Evolutionary conservation across 2,329 filamentous ascomycete species (phyloP).

Genomic region (Phyllosticta capitalensis): DNA sequence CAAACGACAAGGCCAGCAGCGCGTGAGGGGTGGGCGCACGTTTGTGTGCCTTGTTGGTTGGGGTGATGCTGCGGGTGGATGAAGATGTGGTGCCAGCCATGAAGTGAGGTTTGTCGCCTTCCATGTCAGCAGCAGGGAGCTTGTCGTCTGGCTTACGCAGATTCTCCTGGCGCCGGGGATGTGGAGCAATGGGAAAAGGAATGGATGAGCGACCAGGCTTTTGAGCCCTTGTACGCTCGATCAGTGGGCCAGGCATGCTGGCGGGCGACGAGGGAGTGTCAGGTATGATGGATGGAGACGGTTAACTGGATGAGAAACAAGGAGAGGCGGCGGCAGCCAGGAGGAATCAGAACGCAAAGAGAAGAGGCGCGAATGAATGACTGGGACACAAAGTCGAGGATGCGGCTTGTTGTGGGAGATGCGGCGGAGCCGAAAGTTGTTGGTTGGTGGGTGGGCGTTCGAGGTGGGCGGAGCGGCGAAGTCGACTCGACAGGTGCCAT

Average conservation of each 20-base stretch:
- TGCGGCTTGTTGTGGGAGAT: not conserved
- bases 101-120: slow-evolving; percentile 13
- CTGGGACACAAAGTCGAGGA: not conserved
- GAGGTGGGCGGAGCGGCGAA: not conserved
- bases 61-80: slow-evolving; percentile 14
- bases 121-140: slow-evolving; percentile 6
- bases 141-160: slow-evolving; percentile 13
- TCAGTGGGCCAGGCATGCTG: slow-evolving; percentile 14
- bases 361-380: not conserved
- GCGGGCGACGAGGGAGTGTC: not conserved
- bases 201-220: slow-evolving; percentile 8
- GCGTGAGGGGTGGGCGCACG: slow-evolving; percentile 8
- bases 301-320: not conserved
- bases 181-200: not conserved
- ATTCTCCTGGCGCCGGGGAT: slow-evolving; percentile 2
- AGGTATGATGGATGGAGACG: not conserved
- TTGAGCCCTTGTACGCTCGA: slow-evolving; percentile 16
- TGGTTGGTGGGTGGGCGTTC: not conserved
- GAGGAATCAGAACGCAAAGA: not conserved
- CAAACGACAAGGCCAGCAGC: slow-evolving; percentile 1
- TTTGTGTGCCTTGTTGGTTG: slow-evolving; percentile 1
- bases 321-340: not conserved
- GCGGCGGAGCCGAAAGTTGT: not conserved
- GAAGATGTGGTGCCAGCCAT: slow-evolving; percentile 19
- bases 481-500: no score